These are phyloP conservation scores for Salix purpurea DNA, from an alignment of 345 rosid genomes.

Conservation along the genomic window DNA sequence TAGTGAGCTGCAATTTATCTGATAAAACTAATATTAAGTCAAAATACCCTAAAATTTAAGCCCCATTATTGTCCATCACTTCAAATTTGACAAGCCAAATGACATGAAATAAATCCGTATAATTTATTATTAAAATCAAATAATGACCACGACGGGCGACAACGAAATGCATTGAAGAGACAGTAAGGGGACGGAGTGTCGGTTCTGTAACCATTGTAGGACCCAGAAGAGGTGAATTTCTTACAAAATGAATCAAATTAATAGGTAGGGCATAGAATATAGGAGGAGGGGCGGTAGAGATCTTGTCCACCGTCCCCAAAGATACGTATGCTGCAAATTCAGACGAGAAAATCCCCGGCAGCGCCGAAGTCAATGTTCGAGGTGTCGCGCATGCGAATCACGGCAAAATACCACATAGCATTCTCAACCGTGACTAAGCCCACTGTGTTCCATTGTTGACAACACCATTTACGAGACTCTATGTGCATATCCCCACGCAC, in stretches of 20 bases:
- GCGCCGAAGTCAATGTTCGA: conserved; percentile 20
- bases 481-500: neutral
- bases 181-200: neutral
- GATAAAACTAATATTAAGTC: too few species aligned
- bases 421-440: neutral
- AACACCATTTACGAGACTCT: neutral
- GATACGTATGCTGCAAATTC: conserved; percentile 7
- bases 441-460: too few species aligned
- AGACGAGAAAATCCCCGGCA: neutral
- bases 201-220: conserved; percentile 3
- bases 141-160: neutral
- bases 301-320: conserved; percentile 32
- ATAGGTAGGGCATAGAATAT: neutral
- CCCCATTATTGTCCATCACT: neutral
- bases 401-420: neutral
- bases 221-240: neutral
- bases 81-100: neutral
- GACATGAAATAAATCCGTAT: neutral
- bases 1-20: neutral
- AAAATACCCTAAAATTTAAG: neutral
- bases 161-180: neutral
- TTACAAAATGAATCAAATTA: neutral
- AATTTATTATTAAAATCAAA: neutral
- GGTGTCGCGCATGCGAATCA: conserved; percentile 24
- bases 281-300: neutral